Evolutionary conservation across 129 eudicot species (phyloP), one percentile per base, ranked within the genome.

Genomic region (Tanacetum coccineum): DNA sequence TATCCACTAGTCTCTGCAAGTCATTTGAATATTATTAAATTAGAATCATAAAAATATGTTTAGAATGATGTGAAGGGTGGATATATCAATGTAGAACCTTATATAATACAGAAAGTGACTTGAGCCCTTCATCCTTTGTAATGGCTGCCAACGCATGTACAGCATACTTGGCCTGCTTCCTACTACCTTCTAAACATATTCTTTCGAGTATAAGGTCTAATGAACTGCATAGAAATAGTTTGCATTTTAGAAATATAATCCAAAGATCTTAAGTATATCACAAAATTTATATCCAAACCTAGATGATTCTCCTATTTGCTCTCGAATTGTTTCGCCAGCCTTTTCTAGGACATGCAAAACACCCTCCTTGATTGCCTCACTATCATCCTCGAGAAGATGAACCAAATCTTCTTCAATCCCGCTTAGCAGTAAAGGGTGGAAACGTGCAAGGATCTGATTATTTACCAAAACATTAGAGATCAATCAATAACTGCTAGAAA

Each of bases 101-200:
- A 74, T 86, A 93, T 13, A 93, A 87, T 59, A 93, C 99, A 70
- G 99, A 93, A 28, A 93, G 90, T 30, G 99, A 93, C 83, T 77
- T 85, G 46, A 93, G 93, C 49, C 96, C 99, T 42, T 84, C 93
- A 84, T 93, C 99, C 75, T 89, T 93, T 68, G 95, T 93, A 71
- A 93, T 87, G 54, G 96, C 87, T 50, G 96, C 92, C 51, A 93
- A 84, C 9, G 95, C 95, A 79, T 86, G 92, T 52, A 93, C 95
- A 59, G 99, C 96, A 79, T 81, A 89, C 71, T 93, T 93, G 50
- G 99, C 99, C 87, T 93, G 96, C 82, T 81, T 82, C 70, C 99
- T 80, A 68, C 80, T 89, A 58, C 99, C 99, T 75, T 89, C 99
- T 63, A 89, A 76, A 75, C 99, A 93, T 77, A 89, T 83, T 53